Base-by-base conservation (phyloP, 805 yeast species). In the Candida quercuum region DNA sequence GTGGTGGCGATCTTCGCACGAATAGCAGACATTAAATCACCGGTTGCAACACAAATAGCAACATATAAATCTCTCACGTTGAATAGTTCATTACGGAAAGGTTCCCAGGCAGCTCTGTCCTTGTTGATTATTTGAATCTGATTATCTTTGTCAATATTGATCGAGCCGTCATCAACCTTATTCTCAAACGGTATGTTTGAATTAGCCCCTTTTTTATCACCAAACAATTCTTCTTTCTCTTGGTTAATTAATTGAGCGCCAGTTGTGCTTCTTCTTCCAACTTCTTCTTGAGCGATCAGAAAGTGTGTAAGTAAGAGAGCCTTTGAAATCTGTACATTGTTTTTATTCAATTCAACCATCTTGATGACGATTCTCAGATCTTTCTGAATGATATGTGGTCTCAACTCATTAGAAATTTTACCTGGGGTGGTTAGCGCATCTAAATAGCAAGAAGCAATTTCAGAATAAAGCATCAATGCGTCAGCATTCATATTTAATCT, bases 11-110 rank as follows among this genome's bases (percentile, higher is more conserved):
- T 64, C 47, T 80, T 81, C 32, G 82, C 69, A 35, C 74, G 64
- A 15, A 79, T 61, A 2, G 89, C 87, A 33, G 73, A 61, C 15
- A 72, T 63, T 35, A 78, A 63, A 54, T 83, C 87, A n/a, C 86
- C 86, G 13, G 77, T 67, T 1, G 82, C 71, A 38, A 86, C 60
- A 43, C 84, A 81, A 28, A 79, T 64, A 3, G 93, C 87, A 3
- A 85, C 78, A 46, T 80, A 74, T 39, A 86, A 52, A 48, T 88
- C 95, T 59, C 91, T 69, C 2, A 86, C 81, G 38, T 79, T 76
- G 56, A 88, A 80, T 44, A 83, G 72, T 49, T 87, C 96, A 40
- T 82, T 86, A 26, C 79, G 66, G 56, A 85, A 88, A 3, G 81
- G 83, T 38, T 74, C 79, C 85, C 86, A 82, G 2, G 77, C 74